phyloP scores from a whole-genome alignment of 75 land plant species.

The Gnetum montanum region DNA sequence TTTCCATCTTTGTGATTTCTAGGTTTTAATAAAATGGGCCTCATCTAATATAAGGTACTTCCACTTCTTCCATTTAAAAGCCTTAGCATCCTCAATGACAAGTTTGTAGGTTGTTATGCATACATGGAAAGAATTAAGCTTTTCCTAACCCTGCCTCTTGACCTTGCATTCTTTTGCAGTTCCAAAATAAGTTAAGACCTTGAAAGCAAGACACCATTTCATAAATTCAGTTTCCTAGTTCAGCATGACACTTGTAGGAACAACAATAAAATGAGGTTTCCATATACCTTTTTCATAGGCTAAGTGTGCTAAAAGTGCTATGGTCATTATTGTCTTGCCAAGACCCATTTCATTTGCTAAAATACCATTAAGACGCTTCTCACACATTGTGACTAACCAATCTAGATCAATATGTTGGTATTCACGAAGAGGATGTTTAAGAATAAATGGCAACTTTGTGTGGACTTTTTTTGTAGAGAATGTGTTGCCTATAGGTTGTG shows the following conservation, averaged over 20 bases:
- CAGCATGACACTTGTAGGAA: slow-evolving; percentile 98
- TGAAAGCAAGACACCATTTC: slow-evolving; percentile 99
- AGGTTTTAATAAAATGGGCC: slow-evolving; percentile 95
- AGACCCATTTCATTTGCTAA: slow-evolving; percentile 99
- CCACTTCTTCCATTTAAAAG: slow-evolving; percentile 93
- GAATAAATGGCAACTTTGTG: slow-evolving; percentile 93
- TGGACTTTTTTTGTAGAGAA: no score
- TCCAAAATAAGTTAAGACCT: slow-evolving; percentile 94
- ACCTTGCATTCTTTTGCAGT: slow-evolving; percentile 85
- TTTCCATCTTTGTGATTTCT: slow-evolving; percentile 99
- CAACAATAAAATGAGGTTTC: slow-evolving; percentile 99
- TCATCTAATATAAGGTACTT: slow-evolving; percentile 96
- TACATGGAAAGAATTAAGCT: slow-evolving; percentile 85
- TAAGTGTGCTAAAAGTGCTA: slow-evolving; percentile 83
- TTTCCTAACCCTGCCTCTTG: slow-evolving; percentile 93
- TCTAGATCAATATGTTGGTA: no score
- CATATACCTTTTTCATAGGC: slow-evolving; percentile 99
- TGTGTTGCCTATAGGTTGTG: no score
- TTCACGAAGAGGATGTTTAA: no score
- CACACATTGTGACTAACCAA: slow-evolving; percentile 99
- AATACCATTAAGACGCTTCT: no score
- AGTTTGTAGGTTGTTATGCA: slow-evolving; percentile 98
- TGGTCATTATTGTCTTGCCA: slow-evolving; percentile 98
- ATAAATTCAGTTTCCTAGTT: slow-evolving; percentile 99
- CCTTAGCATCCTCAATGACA: slow-evolving; percentile 97